These are phyloP conservation scores for Ajuga chamaepitys DNA, from an alignment of 257 asterid species.

Conservation along the genomic window DNA sequence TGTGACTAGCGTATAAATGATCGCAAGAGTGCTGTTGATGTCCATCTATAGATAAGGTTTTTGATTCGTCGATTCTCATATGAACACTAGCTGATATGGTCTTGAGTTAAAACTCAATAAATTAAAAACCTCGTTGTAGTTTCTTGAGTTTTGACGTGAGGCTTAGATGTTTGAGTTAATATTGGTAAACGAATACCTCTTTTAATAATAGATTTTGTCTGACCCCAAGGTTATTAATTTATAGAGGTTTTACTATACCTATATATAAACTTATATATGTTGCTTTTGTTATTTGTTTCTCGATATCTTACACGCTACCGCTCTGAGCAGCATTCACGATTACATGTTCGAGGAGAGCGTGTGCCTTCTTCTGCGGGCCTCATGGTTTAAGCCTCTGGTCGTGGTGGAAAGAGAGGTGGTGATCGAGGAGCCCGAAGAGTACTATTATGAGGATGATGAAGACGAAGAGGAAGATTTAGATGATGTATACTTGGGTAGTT, in stretches of 20 bases:
- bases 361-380: slow-evolving; percentile 70
- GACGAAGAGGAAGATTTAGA: slow-evolving; percentile 52
- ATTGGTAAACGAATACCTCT: neutral
- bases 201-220: too few relatives aligned
- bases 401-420: slow-evolving; percentile 47
- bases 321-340: slow-evolving; percentile 47
- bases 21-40: neutral
- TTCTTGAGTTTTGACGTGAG: too few relatives aligned
- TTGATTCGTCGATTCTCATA: neutral
- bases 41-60: neutral
- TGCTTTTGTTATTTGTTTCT: neutral
- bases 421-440: slow-evolving; percentile 47
- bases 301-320: slow-evolving; percentile 4
- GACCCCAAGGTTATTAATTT: too few relatives aligned
- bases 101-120: too few relatives aligned
- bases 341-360: slow-evolving; percentile 84
- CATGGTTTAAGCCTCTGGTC: slow-evolving; percentile 54
- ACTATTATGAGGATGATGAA: slow-evolving; percentile 42
- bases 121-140: too few relatives aligned
- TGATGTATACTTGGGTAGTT: slow-evolving; percentile 46
- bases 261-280: too few relatives aligned
- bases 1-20: neutral
- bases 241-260: too few relatives aligned
- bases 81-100: neutral
- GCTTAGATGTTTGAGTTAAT: too few relatives aligned